phyloP scores from a whole-genome alignment of 78 protist genomes.

The Creolimax fragrantissima region DNA sequence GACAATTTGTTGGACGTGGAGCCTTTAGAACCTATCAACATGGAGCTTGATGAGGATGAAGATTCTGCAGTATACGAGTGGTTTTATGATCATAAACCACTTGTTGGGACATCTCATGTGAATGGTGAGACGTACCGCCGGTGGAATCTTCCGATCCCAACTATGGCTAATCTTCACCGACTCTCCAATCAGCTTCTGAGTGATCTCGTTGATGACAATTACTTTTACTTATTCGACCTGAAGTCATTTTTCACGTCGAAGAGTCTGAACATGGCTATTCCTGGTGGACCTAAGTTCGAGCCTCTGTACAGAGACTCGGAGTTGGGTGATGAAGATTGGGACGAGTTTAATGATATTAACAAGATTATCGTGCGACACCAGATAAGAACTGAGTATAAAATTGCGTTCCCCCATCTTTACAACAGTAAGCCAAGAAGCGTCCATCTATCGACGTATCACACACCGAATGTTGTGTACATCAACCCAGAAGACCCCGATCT shows the following conservation, averaged over 20 bases:
- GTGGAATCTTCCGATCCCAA: slow-evolving; percentile 86
- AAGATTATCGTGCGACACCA: slow-evolving; percentile 89
- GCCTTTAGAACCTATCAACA: slow-evolving; percentile 78
- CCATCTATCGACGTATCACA: slow-evolving; percentile 69
- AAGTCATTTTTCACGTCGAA: slow-evolving; percentile 95
- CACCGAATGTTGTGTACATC: slow-evolving; percentile 69
- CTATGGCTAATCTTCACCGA: slow-evolving; percentile 82
- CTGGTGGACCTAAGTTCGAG: slow-evolving; percentile 99
- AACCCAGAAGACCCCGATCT: slow-evolving; percentile 86
- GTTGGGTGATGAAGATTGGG: slow-evolving; percentile 91
- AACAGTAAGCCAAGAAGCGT: slow-evolving; percentile 90
- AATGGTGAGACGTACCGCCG: slow-evolving; percentile 70
- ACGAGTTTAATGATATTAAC: slow-evolving; percentile 98
- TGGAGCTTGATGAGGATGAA: slow-evolving; percentile 93
- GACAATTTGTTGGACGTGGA: slow-evolving; percentile 93
- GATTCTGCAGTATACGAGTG: slow-evolving; percentile 88
- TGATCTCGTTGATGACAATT: slow-evolving; percentile 87
- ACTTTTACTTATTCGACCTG: slow-evolving; percentile 91
- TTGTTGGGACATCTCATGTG: slow-evolving; percentile 52
- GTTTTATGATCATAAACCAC: slow-evolving; percentile 94
- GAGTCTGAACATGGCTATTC: slow-evolving; percentile 95
- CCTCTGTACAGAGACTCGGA: slow-evolving; percentile 91
- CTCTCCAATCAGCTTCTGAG: slow-evolving; percentile 83
- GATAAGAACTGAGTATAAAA: slow-evolving; percentile 93
- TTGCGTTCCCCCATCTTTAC: slow-evolving; percentile 98